These are phyloP conservation scores for Triadica sebifera DNA, from an alignment of 345 rosid species.

Conservation along the genomic window DNA sequence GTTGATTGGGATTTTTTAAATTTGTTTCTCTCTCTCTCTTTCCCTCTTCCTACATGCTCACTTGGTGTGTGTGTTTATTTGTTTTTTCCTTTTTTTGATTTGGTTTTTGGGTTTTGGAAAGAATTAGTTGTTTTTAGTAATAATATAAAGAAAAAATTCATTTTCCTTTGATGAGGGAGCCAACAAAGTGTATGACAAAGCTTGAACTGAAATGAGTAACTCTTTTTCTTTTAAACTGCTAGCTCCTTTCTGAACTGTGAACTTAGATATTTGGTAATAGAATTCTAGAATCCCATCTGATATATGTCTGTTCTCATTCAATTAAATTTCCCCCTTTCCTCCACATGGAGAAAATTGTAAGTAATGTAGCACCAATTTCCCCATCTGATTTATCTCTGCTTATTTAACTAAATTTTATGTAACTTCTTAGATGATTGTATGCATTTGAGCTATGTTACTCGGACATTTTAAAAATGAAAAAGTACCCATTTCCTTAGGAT, in stretches of 20 bases:
- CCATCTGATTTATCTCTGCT: neutral
- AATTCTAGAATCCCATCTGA: neutral
- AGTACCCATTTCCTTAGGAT: no score
- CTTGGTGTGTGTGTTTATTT: neutral
- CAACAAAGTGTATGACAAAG: neutral
- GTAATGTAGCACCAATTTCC: neutral
- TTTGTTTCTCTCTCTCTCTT: neutral
- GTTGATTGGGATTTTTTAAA: neutral
- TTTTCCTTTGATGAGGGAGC: neutral
- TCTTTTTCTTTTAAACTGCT: neutral
- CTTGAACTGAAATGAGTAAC: neutral
- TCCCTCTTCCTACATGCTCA: no score
- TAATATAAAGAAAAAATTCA: neutral
- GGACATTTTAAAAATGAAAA: no score
- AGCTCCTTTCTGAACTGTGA: neutral
- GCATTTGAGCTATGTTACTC: no score
- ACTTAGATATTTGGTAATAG: neutral
- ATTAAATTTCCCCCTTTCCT: neutral
- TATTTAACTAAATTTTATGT: neutral
- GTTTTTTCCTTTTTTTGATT: neutral
- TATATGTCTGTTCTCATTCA: neutral
- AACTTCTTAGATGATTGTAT: neutral
- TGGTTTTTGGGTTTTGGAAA: neutral
- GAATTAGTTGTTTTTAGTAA: neutral
- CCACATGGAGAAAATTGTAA: neutral